Percentiles rank a stretch among this genome's conserved stretches.
phyloP scores from a whole-genome alignment of 1,139 yeast species.

The Suhomyces atakaporum region DNA sequence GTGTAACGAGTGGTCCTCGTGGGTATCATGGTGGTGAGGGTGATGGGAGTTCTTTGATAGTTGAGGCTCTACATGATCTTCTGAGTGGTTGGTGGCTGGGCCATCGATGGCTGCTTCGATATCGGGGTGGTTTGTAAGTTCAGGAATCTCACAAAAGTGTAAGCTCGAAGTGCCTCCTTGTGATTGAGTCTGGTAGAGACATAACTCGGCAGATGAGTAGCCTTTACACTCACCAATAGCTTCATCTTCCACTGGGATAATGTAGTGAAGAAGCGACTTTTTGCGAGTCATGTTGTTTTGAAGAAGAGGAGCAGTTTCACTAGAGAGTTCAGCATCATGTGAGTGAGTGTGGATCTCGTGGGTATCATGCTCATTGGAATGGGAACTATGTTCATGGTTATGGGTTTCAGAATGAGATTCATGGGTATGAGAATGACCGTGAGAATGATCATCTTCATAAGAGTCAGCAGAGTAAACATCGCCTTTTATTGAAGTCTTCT shows the following conservation, averaged over 20 bases:
- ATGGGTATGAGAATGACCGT: constrained; percentile 12
- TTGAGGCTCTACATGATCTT: constrained; percentile 4
- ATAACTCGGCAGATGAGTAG: constrained; percentile 48
- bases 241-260: constrained; percentile 24
- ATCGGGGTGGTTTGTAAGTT: constrained; percentile 11
- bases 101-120: constrained; percentile 1
- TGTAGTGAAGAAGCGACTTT: constrained; percentile 31
- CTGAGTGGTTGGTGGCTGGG: neutral
- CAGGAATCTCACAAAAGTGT: constrained; percentile 46
- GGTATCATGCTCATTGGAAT: neutral
- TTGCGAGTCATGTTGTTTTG: constrained; percentile 13
- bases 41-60: constrained; percentile 7
- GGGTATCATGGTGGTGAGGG: constrained; percentile 12
- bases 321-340: constrained; percentile 1
- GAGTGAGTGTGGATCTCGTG: constrained; percentile 9
- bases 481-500: neutral
- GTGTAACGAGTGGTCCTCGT: constrained; percentile 19
- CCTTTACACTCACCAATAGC: constrained; percentile 55
- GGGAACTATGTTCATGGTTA: constrained; percentile 2
- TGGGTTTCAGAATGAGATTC: no score
- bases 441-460: constrained; percentile 14
- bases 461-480: constrained; percentile 6
- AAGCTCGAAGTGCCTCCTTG: constrained; percentile 17
- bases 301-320: constrained; percentile 17
- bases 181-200: constrained; percentile 16